These are phyloP conservation scores for Xylaria longipes DNA, from an alignment of 495 filamentous ascomycete species.

Conservation along the genomic window DNA sequence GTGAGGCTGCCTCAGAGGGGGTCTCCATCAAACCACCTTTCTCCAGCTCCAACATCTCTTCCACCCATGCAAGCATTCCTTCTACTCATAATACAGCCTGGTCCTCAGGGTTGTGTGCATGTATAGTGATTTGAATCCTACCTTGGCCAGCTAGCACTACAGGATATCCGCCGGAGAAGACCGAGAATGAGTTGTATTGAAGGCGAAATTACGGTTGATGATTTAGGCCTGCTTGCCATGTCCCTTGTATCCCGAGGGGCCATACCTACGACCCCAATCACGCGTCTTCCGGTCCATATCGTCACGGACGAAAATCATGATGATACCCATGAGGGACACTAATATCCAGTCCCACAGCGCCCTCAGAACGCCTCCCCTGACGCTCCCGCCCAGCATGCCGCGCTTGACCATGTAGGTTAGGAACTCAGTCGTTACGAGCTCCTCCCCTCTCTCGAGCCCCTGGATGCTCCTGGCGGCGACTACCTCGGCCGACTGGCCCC, in stretches of 20 bases:
- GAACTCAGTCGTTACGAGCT: not conserved
- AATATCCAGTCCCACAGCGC: slow-evolving; percentile 59
- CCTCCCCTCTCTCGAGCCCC: slow-evolving; percentile 65
- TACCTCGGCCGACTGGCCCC: slow-evolving; percentile 69
- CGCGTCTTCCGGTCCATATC: slow-evolving; percentile 66
- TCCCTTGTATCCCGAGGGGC: no score
- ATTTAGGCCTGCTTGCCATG: no score
- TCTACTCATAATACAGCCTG: no score
- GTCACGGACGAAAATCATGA: slow-evolving; percentile 61
- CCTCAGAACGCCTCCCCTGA: slow-evolving; percentile 62
- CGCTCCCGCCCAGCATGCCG: slow-evolving; percentile 64
- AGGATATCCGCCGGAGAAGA: no score
- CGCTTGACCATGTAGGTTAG: slow-evolving; percentile 62
- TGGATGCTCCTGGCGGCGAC: slow-evolving; percentile 68
- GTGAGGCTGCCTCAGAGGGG: no score
- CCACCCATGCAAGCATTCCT: no score
- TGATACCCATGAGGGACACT: slow-evolving; percentile 54
- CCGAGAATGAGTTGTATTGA: no score
- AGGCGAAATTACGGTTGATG: not conserved
- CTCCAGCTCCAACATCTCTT: no score
- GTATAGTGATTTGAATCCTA: no score
- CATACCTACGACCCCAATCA: slow-evolving; percentile 61
- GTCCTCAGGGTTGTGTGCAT: no score
- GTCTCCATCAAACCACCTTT: no score
- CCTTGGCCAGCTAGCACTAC: no score